Conservation (phyloP, 1,284 basidiomycete species). For the Leccinum brunneo-olivaceum region DNA sequence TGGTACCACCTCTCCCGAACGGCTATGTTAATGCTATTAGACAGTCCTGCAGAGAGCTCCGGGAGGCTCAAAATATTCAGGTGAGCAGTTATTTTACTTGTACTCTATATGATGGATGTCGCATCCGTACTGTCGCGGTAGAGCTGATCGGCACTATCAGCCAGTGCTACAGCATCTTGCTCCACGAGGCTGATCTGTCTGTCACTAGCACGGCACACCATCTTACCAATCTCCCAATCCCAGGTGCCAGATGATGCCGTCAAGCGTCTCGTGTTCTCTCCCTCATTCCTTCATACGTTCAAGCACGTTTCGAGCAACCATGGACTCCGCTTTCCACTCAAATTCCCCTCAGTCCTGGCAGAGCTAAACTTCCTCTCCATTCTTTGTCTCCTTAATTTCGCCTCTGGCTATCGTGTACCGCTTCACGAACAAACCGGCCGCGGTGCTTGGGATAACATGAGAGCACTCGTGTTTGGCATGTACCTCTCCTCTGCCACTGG, state of each 20-base stretch:
- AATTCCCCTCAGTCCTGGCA: constrained; percentile 60
- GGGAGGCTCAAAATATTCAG: constrained; percentile 37
- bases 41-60: constrained; percentile 41
- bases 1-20: constrained; percentile 34
- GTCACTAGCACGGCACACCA: not conserved
- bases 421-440: constrained; percentile 64
- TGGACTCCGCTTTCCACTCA: constrained; percentile 69
- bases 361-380: constrained; percentile 72
- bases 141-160: too few species aligned
- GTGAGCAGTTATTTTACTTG: constrained; percentile 27
- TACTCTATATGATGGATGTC: constrained; percentile 2
- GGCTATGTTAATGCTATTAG: constrained; percentile 47
- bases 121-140: not conserved
- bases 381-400: constrained; percentile 74
- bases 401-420: constrained; percentile 67
- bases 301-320: constrained; percentile 54
- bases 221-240: constrained; percentile 13
- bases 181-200: not conserved
- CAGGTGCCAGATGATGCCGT: constrained; percentile 55
- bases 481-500: constrained; percentile 58
- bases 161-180: not conserved
- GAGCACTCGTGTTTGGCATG: constrained; percentile 63
- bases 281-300: constrained; percentile 58
- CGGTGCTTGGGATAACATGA: constrained; percentile 77
- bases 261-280: constrained; percentile 54